Evolutionary conservation across 257 asterid species (phyloP).

Genomic region (Solanum sejunctum): DNA sequence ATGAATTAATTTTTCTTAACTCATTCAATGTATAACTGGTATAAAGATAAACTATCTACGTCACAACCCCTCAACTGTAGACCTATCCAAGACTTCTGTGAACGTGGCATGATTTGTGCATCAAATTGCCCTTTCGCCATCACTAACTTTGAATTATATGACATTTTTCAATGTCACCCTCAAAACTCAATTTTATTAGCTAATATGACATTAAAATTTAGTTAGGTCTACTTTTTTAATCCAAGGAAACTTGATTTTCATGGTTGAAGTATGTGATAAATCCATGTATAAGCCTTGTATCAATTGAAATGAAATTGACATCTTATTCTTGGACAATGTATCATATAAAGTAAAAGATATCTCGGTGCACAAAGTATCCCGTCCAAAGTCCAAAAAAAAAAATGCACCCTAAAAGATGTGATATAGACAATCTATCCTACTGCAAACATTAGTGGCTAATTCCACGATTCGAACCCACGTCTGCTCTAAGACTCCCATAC

Average conservation of each 20-base stretch:
- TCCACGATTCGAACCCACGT: not conserved
- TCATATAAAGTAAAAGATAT: not conserved
- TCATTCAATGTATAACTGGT: not conserved
- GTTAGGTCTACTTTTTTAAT: not conserved
- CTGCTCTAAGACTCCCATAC: not conserved
- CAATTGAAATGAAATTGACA: not conserved
- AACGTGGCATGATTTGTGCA: not conserved
- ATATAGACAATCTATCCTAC: not conserved
- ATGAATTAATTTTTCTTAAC: not conserved
- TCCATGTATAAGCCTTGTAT: not conserved
- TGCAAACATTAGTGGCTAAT: not conserved
- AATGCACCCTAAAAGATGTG: not conserved
- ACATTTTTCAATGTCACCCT: not conserved
- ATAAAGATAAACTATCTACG: not conserved
- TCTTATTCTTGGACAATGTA: not conserved
- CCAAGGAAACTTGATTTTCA: not conserved
- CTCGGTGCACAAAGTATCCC: not conserved
- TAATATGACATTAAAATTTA: not conserved
- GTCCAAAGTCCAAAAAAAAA: accelerated
- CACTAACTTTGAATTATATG: not conserved
- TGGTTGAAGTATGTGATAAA: not conserved
- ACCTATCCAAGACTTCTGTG: not conserved
- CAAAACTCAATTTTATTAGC: not conserved
- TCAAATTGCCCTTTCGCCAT: not conserved
- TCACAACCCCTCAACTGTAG: not conserved